These are phyloP conservation scores for Haematococcus sp. DNA, from an alignment of 139 green algal species.

Conservation along the genomic window DNA sequence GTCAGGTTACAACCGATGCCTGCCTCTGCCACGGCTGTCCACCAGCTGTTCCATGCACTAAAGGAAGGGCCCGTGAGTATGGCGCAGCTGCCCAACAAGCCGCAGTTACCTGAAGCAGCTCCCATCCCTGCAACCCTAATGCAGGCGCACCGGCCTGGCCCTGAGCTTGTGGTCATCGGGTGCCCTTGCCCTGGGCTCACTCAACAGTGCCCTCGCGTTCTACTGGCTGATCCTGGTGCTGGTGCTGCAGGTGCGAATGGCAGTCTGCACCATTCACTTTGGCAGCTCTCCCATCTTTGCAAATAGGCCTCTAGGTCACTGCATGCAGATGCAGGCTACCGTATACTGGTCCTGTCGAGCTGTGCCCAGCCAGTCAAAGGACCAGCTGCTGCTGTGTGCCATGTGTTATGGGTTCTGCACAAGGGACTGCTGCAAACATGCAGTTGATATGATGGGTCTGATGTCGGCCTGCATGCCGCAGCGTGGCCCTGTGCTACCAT, in stretches of 20 bases:
- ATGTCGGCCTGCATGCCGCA: no score
- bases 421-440: no score
- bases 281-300: not conserved
- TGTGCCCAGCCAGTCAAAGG: no score
- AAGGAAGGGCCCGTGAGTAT: no score
- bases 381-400: no score
- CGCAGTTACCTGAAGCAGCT: no score
- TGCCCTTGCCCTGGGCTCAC: constrained; percentile 42
- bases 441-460: no score
- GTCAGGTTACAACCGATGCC: not conserved
- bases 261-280: no score
- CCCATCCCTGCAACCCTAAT: no score
- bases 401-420: no score
- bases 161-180: constrained; percentile 56
- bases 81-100: no score
- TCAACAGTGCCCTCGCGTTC: constrained; percentile 61
- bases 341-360: not conserved
- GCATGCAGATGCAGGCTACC: not conserved
- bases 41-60: no score
- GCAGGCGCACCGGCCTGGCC: constrained; percentile 30
- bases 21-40: constrained; percentile 18
- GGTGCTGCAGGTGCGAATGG: constrained; percentile 51
- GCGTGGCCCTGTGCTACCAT: constrained; percentile 15
- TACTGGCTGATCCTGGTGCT: constrained; percentile 79
- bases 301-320: not conserved